A percentile compares a stretch with the other conserved stretches of the same genome.
Evolutionary conservation across 2,329 filamentous ascomycete genomes (phyloP).

Genomic region (Neurospora sp.): DNA sequence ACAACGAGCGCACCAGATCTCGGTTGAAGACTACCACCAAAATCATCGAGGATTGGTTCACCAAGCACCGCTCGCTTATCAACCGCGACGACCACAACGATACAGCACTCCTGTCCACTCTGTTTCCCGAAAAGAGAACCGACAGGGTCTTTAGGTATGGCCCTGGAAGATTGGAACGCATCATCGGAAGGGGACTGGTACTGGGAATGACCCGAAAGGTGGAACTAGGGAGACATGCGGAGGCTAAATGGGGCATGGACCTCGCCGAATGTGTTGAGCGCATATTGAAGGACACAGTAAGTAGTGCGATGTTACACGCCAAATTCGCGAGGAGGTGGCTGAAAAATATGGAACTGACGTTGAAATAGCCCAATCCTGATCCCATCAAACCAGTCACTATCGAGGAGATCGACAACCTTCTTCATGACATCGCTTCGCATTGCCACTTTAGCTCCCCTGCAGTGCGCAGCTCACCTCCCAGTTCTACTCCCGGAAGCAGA

Average conservation of each 20-base stretch:
- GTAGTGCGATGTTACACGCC: slow-evolving; percentile 12
- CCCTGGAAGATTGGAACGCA: slow-evolving; percentile 46
- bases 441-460: slow-evolving; percentile 62
- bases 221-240: slow-evolving; percentile 54
- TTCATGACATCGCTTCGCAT: slow-evolving; percentile 58
- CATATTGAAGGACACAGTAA: slow-evolving; percentile 51
- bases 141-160: slow-evolving; percentile 72
- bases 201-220: slow-evolving; percentile 52
- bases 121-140: slow-evolving; percentile 66
- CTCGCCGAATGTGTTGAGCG: slow-evolving; percentile 62
- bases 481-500: slow-evolving; percentile 18
- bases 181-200: slow-evolving; percentile 58
- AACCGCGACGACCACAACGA: slow-evolving; percentile 46
- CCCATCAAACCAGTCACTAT: slow-evolving; percentile 43
- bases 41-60: slow-evolving; percentile 59
- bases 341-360: slow-evolving; percentile 6
- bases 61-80: slow-evolving; percentile 47
- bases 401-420: slow-evolving; percentile 59
- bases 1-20: slow-evolving; percentile 24
- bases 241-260: slow-evolving; percentile 49
- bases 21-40: slow-evolving; percentile 22
- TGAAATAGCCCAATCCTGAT: slow-evolving; percentile 39
- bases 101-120: slow-evolving; percentile 60
- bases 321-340: neutral
- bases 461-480: slow-evolving; percentile 33